Base-by-base conservation (phyloP, 129 eudicot species). In the Daucus carota region DNA sequence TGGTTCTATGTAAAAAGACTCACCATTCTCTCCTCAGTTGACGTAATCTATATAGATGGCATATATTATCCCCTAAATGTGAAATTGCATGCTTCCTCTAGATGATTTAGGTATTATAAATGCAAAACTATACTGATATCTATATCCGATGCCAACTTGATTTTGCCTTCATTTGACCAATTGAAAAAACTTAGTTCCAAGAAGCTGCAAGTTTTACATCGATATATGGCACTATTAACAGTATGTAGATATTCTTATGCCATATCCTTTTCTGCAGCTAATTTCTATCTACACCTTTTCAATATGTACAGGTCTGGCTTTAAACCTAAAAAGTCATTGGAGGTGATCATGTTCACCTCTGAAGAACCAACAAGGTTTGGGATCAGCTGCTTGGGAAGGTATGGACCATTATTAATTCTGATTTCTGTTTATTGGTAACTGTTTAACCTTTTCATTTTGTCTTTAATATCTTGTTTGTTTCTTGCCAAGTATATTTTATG, bases 311-410 rank as follows among this genome's bases (percentile, higher is more conserved):
- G 98, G 84, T 88, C 87, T 38, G 96, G 97, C 15, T 89, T 94
- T 75, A 94, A 83, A 79, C 98, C 98, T 13, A 94, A 86, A 83
- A 86, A 93, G 72, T 87, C 97, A 18, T 76, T 94, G 79, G 98
- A 94, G 76, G 97, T 94, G 73, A 91, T 91, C 74, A 94, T 94
- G 98, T 94, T 94, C 85, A 94, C 98, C 75, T 94, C 98, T 40
- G 98, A 94, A 85, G 98, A 94, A 89, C 98, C 98, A 77, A 94
- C 97, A 44, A 75, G 98, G 70, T 94, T 91, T 76, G 98, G 98
- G 57, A 94, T 94, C 81, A 91, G 97, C 87, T 94, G 98, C 77
- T 81, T 94, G 81, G 97, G 97, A 87, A 94, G 97, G 98, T 94
- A 70, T 72, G 83, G 63, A 69, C 29, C 80, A 67, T 60, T 26